Base-by-base conservation (phyloP, 306 rosid genomes). In the Senna siamea region DNA sequence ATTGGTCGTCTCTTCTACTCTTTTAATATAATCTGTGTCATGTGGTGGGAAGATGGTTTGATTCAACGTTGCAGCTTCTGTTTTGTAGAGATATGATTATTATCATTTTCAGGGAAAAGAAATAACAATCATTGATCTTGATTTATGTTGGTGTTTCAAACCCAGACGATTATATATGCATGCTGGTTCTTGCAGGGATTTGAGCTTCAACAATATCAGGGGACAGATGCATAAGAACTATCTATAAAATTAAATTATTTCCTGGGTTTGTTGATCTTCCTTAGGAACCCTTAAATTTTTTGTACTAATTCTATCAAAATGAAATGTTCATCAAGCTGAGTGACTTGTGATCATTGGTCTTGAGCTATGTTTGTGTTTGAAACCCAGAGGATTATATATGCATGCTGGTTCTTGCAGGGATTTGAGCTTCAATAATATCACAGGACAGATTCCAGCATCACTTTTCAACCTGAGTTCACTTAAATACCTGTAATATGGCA, bases 361-460 rank as follows among this genome's bases (percentile, higher is more conserved):
- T n/a, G n/a, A n/a, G n/a, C n/a, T n/a, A n/a, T n/a, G n/a, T n/a
- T n/a, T n/a, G n/a, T n/a, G 30, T 26, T 26, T 26, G 2, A 26
- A 3, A 26, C 6, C 19, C 6, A 5, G 40, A 47, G 67, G 46
- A 26, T 54, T 32, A 26, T 38, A 46, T 13, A 2, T 8, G 14
- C 67, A 11, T 76, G 17, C 28, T 79, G 30, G 28, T 30, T 67
- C 18, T 63, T 85, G 58, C 80, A 93, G 98, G 85, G 98, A 91
- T 78, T 79, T 93, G 75, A 93, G 98, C 89, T 93, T 93, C 92
- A 93, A 93, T 78, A 87, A 85, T 66, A 68, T 93, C 66, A 77
- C 76, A 4, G 93, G 96, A 60, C 83, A 71, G 65, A 79, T 89
- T 80, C 86, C 87, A 4, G 74, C 17, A 64, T 85, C 89, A 23